Conservation (phyloP, 1,284 basidiomycete genomes). For the Trichosporon sp. region DNA sequence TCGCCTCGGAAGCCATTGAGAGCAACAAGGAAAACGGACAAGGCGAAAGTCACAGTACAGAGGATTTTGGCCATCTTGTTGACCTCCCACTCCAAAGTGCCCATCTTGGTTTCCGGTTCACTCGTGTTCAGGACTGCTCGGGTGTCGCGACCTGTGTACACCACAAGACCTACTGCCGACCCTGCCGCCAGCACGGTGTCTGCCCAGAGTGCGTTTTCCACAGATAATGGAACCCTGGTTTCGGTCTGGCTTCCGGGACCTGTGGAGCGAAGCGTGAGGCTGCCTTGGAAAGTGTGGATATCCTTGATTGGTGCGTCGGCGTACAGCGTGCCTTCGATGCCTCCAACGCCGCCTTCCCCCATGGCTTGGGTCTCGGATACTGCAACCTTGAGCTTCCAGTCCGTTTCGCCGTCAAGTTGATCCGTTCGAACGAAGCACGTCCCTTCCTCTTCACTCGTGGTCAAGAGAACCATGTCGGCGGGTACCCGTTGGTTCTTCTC, state of each 20-base stretch:
- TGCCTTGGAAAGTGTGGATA: slow-evolving; percentile 93
- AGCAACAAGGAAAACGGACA: slow-evolving; percentile 89
- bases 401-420: slow-evolving; percentile 97
- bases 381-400: slow-evolving; percentile 96
- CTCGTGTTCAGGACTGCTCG: slow-evolving; percentile 99
- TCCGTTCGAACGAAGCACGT: slow-evolving; percentile 98
- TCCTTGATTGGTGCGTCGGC: slow-evolving; percentile 95
- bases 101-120: slow-evolving; percentile 93
- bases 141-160: slow-evolving; percentile 94
- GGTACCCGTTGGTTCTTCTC: slow-evolving; percentile 98
- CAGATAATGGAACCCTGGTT: slow-evolving; percentile 75
- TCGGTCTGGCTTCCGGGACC: slow-evolving; percentile 61
- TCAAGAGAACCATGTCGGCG: slow-evolving; percentile 87
- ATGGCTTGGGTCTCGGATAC: slow-evolving; percentile 81
- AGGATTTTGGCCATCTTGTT: slow-evolving; percentile 97
- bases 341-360: slow-evolving; percentile 67
- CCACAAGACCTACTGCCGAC: slow-evolving; percentile 84
- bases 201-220: slow-evolving; percentile 95
- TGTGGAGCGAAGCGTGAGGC: slow-evolving; percentile 71
- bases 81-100: slow-evolving; percentile 89
- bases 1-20: slow-evolving; percentile 93
- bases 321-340: slow-evolving; percentile 80
- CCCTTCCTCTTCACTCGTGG: slow-evolving; percentile 76
- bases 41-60: slow-evolving; percentile 87
- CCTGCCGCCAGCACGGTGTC: slow-evolving; percentile 97